Base-by-base conservation (phyloP, 1,284 basidiomycete genomes). In the Singerocomus inundabilis region DNA sequence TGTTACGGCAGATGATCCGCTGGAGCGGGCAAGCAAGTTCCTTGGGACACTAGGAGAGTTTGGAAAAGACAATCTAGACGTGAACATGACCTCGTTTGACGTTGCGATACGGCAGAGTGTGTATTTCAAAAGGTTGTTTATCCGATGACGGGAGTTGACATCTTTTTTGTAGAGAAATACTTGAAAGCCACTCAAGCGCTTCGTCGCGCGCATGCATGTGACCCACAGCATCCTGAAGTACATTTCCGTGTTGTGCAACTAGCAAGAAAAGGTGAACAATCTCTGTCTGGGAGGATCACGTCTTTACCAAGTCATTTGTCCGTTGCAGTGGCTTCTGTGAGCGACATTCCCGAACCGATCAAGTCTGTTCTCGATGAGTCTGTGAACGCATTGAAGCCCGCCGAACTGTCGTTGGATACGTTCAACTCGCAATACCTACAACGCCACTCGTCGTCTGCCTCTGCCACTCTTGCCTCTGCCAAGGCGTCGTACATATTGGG, bases 341-440 rank as follows among this genome's bases (percentile, higher is more conserved):
- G 66, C 28, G 72, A 73, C 37, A 70, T 75, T 0, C 69, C 78
- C 5, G 70, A 72, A 10, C 69, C 77, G 3, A 68, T 80, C 25
- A 75, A 48, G 45, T 40, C 59, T 18, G 63, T 79, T 10, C 66
- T 85, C 39, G 67, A 70, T 0, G 72, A 75, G 24, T 66, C 76
- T 0, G 56, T 88, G 15, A 49, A 74, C 0, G 69, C 72, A 29
- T 62, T 93, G 31, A 62, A 90, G 4, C 81, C 89, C 0, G 68
- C 70, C 0, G 78, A 80, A 29, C 56, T 85, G 1, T 76, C 84
- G 0, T 61, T 84, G 9, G 83, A 87, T 35, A 78, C 75, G 0
- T 86, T 80, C 70, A 93, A 90, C 61, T 80, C 85, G 9, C 82
- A 88, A 53, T 91, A 85, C 57, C 73, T 91, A 12, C 90, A 93